These are phyloP conservation scores for Amylocystis lapponica DNA, from an alignment of 768 basidiomycete genomes.

Conservation along the genomic window DNA sequence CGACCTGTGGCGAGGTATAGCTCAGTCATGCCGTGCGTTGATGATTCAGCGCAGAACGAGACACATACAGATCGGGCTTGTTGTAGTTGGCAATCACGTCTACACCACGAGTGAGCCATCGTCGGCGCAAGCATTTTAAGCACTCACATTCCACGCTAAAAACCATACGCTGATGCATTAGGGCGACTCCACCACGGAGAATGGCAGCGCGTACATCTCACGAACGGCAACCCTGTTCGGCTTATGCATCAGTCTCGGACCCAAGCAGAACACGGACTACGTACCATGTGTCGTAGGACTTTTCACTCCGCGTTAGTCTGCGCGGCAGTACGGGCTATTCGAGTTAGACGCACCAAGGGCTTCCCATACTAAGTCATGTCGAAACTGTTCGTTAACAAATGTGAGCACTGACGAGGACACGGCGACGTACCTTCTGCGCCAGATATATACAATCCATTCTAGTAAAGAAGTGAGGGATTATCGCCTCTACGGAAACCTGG, in stretches of 20 bases:
- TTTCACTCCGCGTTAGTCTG: too few species aligned
- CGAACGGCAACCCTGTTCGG: slow-evolving; percentile 22
- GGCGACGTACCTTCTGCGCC: slow-evolving; percentile 72
- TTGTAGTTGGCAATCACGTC: slow-evolving; percentile 70
- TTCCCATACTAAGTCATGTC: slow-evolving; percentile 54
- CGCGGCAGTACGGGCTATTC: too few species aligned
- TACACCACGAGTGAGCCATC: slow-evolving; percentile 21
- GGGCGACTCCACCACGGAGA: neutral
- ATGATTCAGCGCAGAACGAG: neutral
- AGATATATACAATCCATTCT: slow-evolving; percentile 97
- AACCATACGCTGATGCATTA: slow-evolving; percentile 1
- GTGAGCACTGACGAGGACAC: neutral
- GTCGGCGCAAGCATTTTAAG: neutral
- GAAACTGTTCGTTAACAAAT: slow-evolving; percentile 1
- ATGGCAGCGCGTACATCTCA: slow-evolving; percentile 11
- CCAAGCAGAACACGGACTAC: slow-evolving; percentile 3
- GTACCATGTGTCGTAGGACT: slow-evolving; percentile 59
- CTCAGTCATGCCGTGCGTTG: too few species aligned
- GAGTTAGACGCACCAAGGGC: slow-evolving; percentile 52
- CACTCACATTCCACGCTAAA: slow-evolving; percentile 68
- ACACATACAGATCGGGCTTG: slow-evolving; percentile 71
- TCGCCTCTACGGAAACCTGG: neutral
- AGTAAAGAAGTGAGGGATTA: too few species aligned
- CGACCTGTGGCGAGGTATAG: slow-evolving; percentile 46
- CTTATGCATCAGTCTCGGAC: neutral